Percentiles rank a stretch among this genome's conserved stretches.
Conservation (phyloP, 2,329 filamentous ascomycete species). For the Trichoderma cornu-damae region DNA sequence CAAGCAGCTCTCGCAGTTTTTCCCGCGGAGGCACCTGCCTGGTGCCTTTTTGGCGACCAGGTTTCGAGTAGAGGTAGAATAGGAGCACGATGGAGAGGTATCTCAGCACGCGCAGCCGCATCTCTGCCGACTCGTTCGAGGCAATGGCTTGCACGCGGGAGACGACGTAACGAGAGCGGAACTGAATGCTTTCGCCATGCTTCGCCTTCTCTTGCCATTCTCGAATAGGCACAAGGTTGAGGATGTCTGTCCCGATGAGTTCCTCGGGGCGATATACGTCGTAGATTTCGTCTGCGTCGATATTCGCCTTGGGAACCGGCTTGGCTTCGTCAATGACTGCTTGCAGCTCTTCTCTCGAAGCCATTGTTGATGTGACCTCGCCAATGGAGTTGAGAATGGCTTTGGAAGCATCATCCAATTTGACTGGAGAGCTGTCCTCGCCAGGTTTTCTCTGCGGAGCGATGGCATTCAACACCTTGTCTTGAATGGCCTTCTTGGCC, state of each 20-base stretch:
- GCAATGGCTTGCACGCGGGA: conserved; percentile 52
- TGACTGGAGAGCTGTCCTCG: conserved; percentile 37
- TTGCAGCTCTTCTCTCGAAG: conserved; percentile 60
- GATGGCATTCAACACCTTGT: conserved; percentile 68
- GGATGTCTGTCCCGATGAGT: conserved; percentile 62
- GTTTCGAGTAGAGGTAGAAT: conserved; percentile 46
- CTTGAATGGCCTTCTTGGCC: conserved; percentile 69
- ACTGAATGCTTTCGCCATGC: conserved; percentile 51
- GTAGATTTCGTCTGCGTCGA: conserved; percentile 59
- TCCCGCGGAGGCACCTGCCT: conserved; percentile 55
- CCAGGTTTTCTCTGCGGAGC: conserved; percentile 36
- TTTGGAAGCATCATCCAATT: conserved; percentile 50
- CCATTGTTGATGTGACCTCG: conserved; percentile 58
- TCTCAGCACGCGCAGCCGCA: conserved; percentile 53
- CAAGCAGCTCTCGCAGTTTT: conserved; percentile 53
- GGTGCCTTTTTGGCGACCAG: conserved; percentile 43
- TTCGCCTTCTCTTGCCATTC: conserved; percentile 69
- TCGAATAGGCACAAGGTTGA: conserved; percentile 62
- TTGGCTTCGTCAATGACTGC: conserved; percentile 61
- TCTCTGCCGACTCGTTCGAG: conserved; percentile 48
- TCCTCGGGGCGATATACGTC: conserved; percentile 66
- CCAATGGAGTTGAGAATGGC: conserved; percentile 61
- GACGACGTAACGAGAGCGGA: conserved; percentile 61
- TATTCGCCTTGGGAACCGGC: conserved; percentile 66
- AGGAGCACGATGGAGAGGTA: conserved; percentile 55